These are phyloP conservation scores for Cutaneotrichosporon sp. DNA, from an alignment of 1,284 basidiomycete genomes.

Conservation along the genomic window DNA sequence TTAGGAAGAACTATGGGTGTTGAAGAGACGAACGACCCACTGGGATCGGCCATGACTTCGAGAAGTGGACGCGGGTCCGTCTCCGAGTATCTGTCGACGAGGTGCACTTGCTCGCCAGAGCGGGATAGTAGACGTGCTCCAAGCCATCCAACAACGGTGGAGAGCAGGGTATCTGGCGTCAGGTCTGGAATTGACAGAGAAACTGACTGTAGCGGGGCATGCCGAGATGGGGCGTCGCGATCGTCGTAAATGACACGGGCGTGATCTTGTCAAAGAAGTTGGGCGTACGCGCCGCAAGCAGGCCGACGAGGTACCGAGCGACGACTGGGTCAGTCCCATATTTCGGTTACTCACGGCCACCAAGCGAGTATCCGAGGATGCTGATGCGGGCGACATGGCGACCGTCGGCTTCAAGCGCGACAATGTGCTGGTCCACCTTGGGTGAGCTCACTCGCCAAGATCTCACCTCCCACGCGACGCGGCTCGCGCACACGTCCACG, in stretches of 20 bases:
- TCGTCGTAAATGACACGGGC: constrained; percentile 45
- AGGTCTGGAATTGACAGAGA: background rate
- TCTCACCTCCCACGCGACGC: constrained; percentile 47
- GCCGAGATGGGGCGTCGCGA: constrained; percentile 48
- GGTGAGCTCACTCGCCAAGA: background rate
- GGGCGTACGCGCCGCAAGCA: constrained; percentile 43
- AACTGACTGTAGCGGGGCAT: constrained; percentile 44
- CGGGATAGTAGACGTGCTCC: constrained; percentile 75
- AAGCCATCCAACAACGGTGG: constrained; percentile 60
- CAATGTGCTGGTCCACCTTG: constrained; percentile 44
- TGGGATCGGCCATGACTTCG: constrained; percentile 80
- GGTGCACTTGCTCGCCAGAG: constrained; percentile 79
- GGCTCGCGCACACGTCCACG: constrained; percentile 49
- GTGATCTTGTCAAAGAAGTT: constrained; percentile 45
- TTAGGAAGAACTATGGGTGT: background rate
- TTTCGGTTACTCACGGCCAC: constrained; percentile 40
- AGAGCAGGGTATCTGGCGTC: constrained; percentile 58
- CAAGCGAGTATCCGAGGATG: constrained; percentile 49
- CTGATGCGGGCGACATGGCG: constrained; percentile 41
- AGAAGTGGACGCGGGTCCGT: constrained; percentile 66
- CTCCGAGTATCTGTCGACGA: constrained; percentile 69
- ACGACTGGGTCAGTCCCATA: constrained; percentile 35
- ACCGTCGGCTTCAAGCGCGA: constrained; percentile 35
- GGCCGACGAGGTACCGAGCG: constrained; percentile 48
- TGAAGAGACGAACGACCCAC: constrained; percentile 53